Evolutionary conservation across 768 basidiomycete genomes (phyloP).

Genomic region (Lactarius vividus): DNA sequence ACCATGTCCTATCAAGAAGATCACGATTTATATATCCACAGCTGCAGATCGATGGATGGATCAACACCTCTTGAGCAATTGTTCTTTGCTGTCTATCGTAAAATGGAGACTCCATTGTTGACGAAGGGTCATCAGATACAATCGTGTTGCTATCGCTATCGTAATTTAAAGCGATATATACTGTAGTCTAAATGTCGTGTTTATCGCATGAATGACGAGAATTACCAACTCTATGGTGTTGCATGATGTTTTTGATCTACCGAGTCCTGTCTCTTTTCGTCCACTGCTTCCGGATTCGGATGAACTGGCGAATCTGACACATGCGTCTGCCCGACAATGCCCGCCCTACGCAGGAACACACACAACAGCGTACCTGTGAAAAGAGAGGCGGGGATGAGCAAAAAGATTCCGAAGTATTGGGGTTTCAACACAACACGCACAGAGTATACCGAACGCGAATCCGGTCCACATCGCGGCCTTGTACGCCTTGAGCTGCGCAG

Average conservation of each 20-base stretch:
- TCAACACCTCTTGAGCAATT: neutral
- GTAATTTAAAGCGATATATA: no score
- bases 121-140: neutral
- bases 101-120: neutral
- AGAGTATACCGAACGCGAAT: slow-evolving; percentile 59
- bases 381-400: neutral
- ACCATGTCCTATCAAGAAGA: neutral
- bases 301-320: neutral
- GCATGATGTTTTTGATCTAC: neutral
- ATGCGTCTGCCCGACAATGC: slow-evolving; percentile 40
- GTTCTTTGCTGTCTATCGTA: no score
- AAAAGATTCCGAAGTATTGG: neutral
- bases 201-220: neutral
- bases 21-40: neutral
- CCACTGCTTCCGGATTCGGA: neutral
- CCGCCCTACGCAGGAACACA: slow-evolving; percentile 38
- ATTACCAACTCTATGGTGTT: neutral
- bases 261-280: neutral
- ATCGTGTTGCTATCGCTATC: no score
- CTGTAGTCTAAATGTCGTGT: neutral
- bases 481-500: slow-evolving; percentile 52
- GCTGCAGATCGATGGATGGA: neutral
- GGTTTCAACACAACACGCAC: slow-evolving; percentile 36
- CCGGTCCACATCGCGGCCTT: slow-evolving; percentile 62
- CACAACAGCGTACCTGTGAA: slow-evolving; percentile 16